A percentile compares a stretch with the other conserved stretches of the same genome.
Evolutionary conservation across 2,329 filamentous ascomycete species (phyloP).

Genomic region (Xylaria sp.): DNA sequence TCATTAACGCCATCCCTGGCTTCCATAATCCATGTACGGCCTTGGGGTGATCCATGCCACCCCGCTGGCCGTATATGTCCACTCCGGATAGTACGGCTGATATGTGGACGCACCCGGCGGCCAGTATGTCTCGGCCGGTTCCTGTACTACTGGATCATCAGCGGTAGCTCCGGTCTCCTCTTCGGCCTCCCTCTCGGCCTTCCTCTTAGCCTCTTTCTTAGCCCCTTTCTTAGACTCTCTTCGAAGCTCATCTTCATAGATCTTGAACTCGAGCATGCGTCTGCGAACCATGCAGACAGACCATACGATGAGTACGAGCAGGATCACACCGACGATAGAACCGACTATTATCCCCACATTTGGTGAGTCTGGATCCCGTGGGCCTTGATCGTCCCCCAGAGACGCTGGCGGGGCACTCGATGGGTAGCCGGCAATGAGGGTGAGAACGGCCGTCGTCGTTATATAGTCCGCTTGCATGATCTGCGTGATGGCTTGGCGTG

Average conservation of each 20-base stretch:
- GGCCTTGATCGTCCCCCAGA: conserved; percentile 11
- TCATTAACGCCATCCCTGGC: too few species aligned
- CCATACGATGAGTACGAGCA: conserved; percentile 25
- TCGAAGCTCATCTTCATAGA: conserved; percentile 2
- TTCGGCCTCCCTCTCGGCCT: too few species aligned
- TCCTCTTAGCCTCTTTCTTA: neutral
- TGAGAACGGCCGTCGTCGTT: conserved; percentile 27
- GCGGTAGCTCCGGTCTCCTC: too few species aligned
- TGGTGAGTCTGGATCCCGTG: conserved; percentile 19
- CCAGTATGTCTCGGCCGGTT: too few species aligned
- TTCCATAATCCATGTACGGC: too few species aligned
- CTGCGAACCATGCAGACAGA: conserved; percentile 19
- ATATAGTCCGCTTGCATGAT: conserved; percentile 27
- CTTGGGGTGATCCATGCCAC: too few species aligned
- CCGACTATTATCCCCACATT: conserved; percentile 29
- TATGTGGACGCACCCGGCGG: too few species aligned
- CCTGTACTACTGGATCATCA: too few species aligned
- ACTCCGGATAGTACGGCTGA: too few species aligned
- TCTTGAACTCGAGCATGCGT: conserved; percentile 16
- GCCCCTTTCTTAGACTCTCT: neutral
- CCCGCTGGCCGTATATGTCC: too few species aligned
- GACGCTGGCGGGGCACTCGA: conserved; percentile 15
- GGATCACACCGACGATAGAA: conserved; percentile 22
- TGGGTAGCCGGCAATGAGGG: conserved; percentile 22
- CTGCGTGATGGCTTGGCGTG: conserved; percentile 30